phyloP scores from a whole-genome alignment of 768 basidiomycete genomes.

The Lactarius quietus region DNA sequence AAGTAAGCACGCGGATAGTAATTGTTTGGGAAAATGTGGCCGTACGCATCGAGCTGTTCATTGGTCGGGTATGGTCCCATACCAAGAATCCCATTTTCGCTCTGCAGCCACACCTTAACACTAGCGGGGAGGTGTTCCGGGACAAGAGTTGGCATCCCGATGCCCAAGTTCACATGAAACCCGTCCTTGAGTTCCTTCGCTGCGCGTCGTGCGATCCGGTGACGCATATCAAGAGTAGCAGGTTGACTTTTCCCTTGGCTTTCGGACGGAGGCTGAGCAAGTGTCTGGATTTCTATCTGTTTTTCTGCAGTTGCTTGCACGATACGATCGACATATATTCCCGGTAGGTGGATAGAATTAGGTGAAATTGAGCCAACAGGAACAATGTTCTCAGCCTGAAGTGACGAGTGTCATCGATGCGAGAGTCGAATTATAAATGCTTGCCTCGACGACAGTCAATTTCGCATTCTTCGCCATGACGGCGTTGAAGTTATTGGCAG shows the following conservation, averaged over 20 bases:
- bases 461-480: slow-evolving; percentile 89
- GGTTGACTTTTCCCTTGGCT: slow-evolving; percentile 47
- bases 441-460: slow-evolving; percentile 84
- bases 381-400: slow-evolving; percentile 84
- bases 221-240: slow-evolving; percentile 51
- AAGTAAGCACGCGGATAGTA: not conserved
- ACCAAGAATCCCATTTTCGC: slow-evolving; percentile 86
- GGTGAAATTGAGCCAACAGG: slow-evolving; percentile 79
- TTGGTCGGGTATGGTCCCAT: slow-evolving; percentile 88
- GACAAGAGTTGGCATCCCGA: slow-evolving; percentile 89
- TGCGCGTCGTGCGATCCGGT: slow-evolving; percentile 79
- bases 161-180: slow-evolving; percentile 84
- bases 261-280: slow-evolving; percentile 46
- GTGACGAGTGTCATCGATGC: slow-evolving; percentile 1
- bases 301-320: slow-evolving; percentile 75
- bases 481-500: slow-evolving; percentile 83
- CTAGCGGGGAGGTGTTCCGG: slow-evolving; percentile 72
- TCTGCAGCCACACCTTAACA: slow-evolving; percentile 84
- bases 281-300: slow-evolving; percentile 68
- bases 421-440: not conserved
- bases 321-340: slow-evolving; percentile 87
- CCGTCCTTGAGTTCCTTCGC: slow-evolving; percentile 89
- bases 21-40: slow-evolving; percentile 20
- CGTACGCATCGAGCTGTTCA: slow-evolving; percentile 77
- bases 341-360: slow-evolving; percentile 76